Evolutionary conservation across 2,329 filamentous ascomycete species (phyloP).

Genomic region (Drechslerella dactyloides): DNA sequence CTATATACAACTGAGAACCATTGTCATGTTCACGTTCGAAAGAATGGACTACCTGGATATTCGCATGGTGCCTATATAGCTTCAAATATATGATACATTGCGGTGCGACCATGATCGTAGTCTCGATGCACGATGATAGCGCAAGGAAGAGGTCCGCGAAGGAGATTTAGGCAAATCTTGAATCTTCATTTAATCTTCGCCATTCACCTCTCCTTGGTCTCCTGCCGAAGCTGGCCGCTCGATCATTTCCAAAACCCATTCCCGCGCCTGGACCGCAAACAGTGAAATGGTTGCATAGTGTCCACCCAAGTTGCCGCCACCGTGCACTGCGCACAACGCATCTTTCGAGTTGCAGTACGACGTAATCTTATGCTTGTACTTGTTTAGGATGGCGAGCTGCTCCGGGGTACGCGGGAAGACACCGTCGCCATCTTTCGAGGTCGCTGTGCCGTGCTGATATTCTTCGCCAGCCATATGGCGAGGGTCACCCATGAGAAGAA

Average conservation of each 20-base stretch:
- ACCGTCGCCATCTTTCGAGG: conserved; percentile 31
- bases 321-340: conserved; percentile 32
- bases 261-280: conserved; percentile 25
- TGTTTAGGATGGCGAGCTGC: conserved; percentile 28
- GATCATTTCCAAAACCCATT: conserved; percentile 49
- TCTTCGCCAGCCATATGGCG: conserved; percentile 51
- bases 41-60: too few relatives aligned
- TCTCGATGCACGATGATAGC: too few relatives aligned
- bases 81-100: too few relatives aligned
- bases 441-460: conserved; percentile 52
- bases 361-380: conserved; percentile 32
- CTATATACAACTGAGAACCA: too few relatives aligned
- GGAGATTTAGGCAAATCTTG: too few relatives aligned
- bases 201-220: not conserved
- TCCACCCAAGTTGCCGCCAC: conserved; percentile 34
- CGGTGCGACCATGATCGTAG: too few relatives aligned
- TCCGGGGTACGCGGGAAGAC: conserved; percentile 51
- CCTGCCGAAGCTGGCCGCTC: conserved; percentile 5
- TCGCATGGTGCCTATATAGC: too few relatives aligned
- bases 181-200: too few relatives aligned
- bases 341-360: conserved; percentile 42
- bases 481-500: conserved; percentile 55
- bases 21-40: too few relatives aligned
- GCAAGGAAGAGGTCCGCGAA: too few relatives aligned
- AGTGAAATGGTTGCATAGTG: conserved; percentile 42